These are phyloP conservation scores for Umbellularia californica DNA, from an alignment of 164 flowering plant species.

Conservation along the genomic window DNA sequence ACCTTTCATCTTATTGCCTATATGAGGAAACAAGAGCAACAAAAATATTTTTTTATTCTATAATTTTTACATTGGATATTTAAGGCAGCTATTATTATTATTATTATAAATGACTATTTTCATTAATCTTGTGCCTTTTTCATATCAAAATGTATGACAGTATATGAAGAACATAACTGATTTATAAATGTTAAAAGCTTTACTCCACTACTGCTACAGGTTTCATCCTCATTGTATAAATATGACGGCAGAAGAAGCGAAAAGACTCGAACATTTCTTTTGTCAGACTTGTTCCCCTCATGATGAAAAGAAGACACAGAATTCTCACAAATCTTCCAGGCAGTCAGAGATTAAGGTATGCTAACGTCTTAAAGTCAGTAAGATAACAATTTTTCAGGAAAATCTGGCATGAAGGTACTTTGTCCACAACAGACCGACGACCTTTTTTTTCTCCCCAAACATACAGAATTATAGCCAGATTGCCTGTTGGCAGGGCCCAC, in stretches of 20 bases:
- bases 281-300: constrained; percentile 61
- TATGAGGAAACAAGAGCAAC: too few relatives aligned
- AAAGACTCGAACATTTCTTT: constrained; percentile 64
- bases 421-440: too few relatives aligned
- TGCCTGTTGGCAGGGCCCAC: not conserved
- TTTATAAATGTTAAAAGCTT: not conserved
- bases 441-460: not conserved
- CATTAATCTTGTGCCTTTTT: too few relatives aligned
- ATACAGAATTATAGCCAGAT: not conserved
- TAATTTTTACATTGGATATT: too few relatives aligned
- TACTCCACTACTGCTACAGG: constrained; percentile 37
- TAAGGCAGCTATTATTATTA: too few relatives aligned
- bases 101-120: too few relatives aligned
- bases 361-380: not conserved
- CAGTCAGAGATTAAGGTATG: constrained; percentile 59
- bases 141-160: too few relatives aligned
- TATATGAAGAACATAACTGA: too few relatives aligned
- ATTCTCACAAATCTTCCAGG: constrained; percentile 36
- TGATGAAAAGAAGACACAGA: constrained; percentile 51
- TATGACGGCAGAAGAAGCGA: constrained; percentile 68
- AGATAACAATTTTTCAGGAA: too few relatives aligned
- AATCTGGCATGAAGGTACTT: too few relatives aligned
- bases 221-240: constrained; percentile 78
- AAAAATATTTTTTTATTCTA: too few relatives aligned
- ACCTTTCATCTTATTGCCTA: too few relatives aligned